Evolutionary conservation across 805 yeast genomes (phyloP), one percentile per base, ranked within the genome.

Genomic region (Saccharomycodes ludwigii): DNA sequence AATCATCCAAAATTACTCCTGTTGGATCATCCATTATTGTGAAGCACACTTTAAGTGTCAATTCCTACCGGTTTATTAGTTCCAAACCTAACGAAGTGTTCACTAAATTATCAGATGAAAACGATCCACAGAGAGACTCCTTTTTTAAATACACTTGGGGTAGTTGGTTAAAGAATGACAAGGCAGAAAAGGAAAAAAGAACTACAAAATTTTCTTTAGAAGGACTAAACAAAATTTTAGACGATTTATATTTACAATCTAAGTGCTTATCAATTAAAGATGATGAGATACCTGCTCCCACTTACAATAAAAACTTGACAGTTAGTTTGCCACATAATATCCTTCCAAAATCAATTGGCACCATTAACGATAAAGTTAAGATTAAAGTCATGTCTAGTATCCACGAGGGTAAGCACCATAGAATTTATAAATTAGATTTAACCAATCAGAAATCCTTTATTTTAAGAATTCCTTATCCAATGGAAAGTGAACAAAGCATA

Each of bases 121-220:
- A 63, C 24, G 86, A 79, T 48, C 83, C 84, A 8, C 59, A 72
- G 30, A 66, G 86, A 54, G 69, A 68, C 34, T 64, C 72, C 26
- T 82, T 91, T 48, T 88, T 83, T 63, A 73, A 79, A 44, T 88
- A 85, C 52, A 65, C 91, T 3, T 88, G 97, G 94, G 98, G 98
- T 29, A 70, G 94, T 5, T 88, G 97, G 97, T 60, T 86, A 46
- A 71, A 66, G 40, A 72, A 88, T 49, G 95, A 91, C 51, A 67
- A 65, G 34, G 56, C 55, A 20, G 86, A 91, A 52, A 79, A 82
- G 47, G 72, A 66, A 11, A 73, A 72, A 43, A 73, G 98, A 56
- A 70, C 68, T 35, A 88, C 96, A 14, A 67, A 65, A 40, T 88
- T 88, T 55, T 77, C 91, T 3, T 65, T 91, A 31, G 76, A 74